Conservation (phyloP, 2,329 filamentous ascomycete genomes). For the Cladosporium cucumerinum region DNA sequence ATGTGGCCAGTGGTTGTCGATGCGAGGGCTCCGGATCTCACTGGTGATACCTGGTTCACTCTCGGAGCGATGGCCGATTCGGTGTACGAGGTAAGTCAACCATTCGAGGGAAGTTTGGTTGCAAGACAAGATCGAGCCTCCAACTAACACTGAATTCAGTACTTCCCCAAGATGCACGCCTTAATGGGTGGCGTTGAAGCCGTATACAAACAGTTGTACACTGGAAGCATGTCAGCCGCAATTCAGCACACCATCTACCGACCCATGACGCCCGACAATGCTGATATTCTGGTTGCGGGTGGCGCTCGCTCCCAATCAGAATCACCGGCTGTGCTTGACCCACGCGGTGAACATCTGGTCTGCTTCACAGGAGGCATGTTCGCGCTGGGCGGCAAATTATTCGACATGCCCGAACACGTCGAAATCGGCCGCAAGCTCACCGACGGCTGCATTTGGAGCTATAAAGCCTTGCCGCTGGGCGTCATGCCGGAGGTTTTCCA, state of each 20-base stretch:
- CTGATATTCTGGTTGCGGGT: conserved; percentile 48
- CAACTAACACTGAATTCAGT: conserved; percentile 17
- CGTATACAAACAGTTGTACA: conserved; percentile 55
- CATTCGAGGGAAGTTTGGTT: neutral
- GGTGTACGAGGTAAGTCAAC: conserved; percentile 30
- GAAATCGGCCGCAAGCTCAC: conserved; percentile 56
- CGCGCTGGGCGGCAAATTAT: conserved; percentile 57
- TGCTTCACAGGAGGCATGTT: conserved; percentile 64
- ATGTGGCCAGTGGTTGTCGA: conserved; percentile 49
- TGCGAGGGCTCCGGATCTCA: conserved; percentile 40
- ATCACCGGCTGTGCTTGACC: conserved; percentile 37
- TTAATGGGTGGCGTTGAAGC: conserved; percentile 46
- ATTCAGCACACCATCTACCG: conserved; percentile 47
- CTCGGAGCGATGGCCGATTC: conserved; percentile 38
- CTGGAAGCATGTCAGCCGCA: conserved; percentile 45
- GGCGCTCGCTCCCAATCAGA: conserved; percentile 36
- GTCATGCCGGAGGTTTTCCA: conserved; percentile 61
- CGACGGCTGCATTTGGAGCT: conserved; percentile 62
- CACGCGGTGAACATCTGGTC: conserved; percentile 56
- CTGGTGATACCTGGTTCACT: conserved; percentile 38
- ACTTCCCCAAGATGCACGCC: conserved; percentile 48
- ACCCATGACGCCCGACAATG: conserved; percentile 47
- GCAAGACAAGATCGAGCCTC: neutral
- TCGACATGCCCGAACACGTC: conserved; percentile 53
- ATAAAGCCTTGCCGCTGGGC: conserved; percentile 53